Conservation (phyloP, 106 monocot genomes). For the Narthecium ossifragum region DNA sequence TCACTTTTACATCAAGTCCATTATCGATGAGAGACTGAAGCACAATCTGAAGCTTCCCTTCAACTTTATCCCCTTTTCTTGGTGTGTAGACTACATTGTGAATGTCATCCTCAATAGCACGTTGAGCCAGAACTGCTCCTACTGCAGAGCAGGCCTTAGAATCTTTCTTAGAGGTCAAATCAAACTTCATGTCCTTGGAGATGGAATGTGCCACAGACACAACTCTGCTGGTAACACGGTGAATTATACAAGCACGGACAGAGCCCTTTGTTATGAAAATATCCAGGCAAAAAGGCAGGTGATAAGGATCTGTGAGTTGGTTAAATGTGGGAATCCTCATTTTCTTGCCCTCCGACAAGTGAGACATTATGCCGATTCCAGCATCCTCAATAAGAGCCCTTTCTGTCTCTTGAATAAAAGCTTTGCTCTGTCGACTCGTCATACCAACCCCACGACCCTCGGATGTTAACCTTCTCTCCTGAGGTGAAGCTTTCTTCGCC, state of each 20-base stretch:
- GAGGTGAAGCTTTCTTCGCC: neutral
- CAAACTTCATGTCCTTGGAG: constrained; percentile 91
- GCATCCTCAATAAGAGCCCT: neutral
- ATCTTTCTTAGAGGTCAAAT: constrained; percentile 54
- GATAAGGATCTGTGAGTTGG: constrained; percentile 73
- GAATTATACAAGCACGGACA: constrained; percentile 69
- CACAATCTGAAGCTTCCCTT: constrained; percentile 77
- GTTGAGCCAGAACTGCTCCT: constrained; percentile 50
- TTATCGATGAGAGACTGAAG: constrained; percentile 56
- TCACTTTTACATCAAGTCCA: constrained; percentile 81
- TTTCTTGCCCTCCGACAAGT: constrained; percentile 28
- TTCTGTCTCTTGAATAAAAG: neutral
- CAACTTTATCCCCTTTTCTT: constrained; percentile 74
- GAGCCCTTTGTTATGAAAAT: constrained; percentile 72
- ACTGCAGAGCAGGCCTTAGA: constrained; percentile 54
- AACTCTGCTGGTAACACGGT: constrained; percentile 67
- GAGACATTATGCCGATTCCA: neutral
- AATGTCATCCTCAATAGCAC: constrained; percentile 83
- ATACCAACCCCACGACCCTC: no score
- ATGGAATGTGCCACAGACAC: constrained; percentile 84
- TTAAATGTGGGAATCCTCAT: constrained; percentile 52
- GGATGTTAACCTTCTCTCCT: neutral
- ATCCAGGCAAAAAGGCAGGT: constrained; percentile 77
- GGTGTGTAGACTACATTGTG: constrained; percentile 81
- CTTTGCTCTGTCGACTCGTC: neutral